A percentile compares a stretch with the other conserved stretches of the same genome.
Conservation (phyloP, 2,329 filamentous ascomycete species). For the Rutstroemia sp. region DNA sequence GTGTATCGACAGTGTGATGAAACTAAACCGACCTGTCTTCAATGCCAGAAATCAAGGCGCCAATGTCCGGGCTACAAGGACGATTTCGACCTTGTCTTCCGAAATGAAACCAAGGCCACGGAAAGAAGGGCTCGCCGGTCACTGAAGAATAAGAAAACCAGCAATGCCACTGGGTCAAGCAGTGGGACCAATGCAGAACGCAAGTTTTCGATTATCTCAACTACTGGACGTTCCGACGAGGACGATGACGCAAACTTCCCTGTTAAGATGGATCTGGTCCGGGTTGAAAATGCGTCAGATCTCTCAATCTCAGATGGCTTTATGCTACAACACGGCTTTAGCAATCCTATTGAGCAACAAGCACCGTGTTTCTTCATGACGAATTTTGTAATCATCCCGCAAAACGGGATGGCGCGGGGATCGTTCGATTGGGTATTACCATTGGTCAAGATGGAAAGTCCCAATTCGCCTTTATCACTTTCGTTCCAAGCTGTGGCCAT, state of each 20-base stretch:
- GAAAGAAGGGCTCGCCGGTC: conserved; percentile 54
- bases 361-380: conserved; percentile 53
- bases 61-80: conserved; percentile 62
- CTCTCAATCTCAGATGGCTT: conserved; percentile 4
- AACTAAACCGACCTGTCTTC: conserved; percentile 56
- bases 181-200: conserved; percentile 1
- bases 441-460: conserved; percentile 39
- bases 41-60: conserved; percentile 56
- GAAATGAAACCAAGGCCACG: conserved; percentile 64
- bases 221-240: background rate
- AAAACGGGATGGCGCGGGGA: conserved; percentile 42
- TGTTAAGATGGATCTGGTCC: background rate
- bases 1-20: conserved; percentile 52
- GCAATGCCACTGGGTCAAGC: background rate
- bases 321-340: conserved; percentile 22
- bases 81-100: conserved; percentile 65
- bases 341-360: conserved; percentile 44
- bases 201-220: conserved; percentile 3
- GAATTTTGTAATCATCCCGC: conserved; percentile 51
- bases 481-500: conserved; percentile 55
- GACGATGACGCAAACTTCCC: background rate
- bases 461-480: conserved; percentile 42
- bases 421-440: conserved; percentile 54
- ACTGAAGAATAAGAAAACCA: conserved; percentile 38
- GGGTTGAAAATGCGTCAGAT: conserved; percentile 24